Base-by-base conservation (phyloP, 345 rosid genomes). In the Hypericum androsaemum region DNA sequence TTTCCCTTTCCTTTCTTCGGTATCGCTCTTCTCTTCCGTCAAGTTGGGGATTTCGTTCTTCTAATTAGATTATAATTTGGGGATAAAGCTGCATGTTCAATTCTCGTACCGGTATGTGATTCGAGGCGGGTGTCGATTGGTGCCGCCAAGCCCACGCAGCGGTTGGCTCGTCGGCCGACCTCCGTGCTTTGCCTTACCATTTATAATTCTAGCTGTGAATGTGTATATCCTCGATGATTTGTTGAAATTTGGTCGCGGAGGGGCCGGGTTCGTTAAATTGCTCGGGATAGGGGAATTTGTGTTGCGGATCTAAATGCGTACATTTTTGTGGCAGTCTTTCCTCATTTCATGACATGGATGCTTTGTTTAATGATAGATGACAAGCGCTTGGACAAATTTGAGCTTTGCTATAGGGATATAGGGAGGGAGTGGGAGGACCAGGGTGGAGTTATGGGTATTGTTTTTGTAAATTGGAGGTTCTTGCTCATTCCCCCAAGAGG, bases 361-460 rank as follows among this genome's bases (percentile, higher is more conserved):
- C 88, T 86, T 89, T 83, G 77, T 86, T 78, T 75, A n/a, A 81
- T 86, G 86, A 78, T 84, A 84, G 89, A 89, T 89, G 87, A 70
- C 89, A 83, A 86, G 88, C 84, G 86, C 88, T 83, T 83, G 94
- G 95, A 71, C 73, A 74, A 74, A 80, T 78, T 59, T 77, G 85
- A 81, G 94, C 94, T 78, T 85, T 86, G 95, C 83, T 76, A 63
- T 89, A 83, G 89, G 77, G 78, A 76, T 80, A 78, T 79, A 81
- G 89, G 74, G 78, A 76, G 97, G 89, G 95, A 76, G 79, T 79
- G 75, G 84, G 92, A 80, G 88, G 65, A 76, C 71, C 95, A 66
- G 65, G 75, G 79, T 81, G 87, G 77, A 79, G 65, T 84, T 70
- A 63, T 80, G 80, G 76, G 64, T 79, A 41, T 77, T 75, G 32